These are phyloP conservation scores for Hyphodiscus sp. DNA, from an alignment of 2,329 filamentous ascomycete species.

Conservation along the genomic window DNA sequence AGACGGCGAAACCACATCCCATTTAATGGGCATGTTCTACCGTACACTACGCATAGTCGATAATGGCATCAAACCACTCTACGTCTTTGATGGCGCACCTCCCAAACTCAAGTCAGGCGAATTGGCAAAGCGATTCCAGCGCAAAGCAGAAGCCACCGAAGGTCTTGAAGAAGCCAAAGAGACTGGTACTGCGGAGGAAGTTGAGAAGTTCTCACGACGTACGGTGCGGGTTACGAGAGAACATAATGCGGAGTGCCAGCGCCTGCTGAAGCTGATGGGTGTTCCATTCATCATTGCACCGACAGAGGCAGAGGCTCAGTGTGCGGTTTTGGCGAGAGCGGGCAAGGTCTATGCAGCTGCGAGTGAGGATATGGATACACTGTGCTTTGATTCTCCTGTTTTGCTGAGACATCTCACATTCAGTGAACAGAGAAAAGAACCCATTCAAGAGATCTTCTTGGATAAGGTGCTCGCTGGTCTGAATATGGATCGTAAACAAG, in stretches of 20 bases:
- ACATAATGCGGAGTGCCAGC: constrained; percentile 93
- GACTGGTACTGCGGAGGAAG: constrained; percentile 92
- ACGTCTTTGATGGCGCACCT: constrained; percentile 94
- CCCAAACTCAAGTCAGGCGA: constrained; percentile 97
- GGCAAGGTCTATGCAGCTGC: constrained; percentile 96
- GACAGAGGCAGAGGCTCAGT: constrained; percentile 96
- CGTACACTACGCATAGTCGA: constrained; percentile 96
- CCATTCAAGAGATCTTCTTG: constrained; percentile 90
- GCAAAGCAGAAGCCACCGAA: constrained; percentile 87
- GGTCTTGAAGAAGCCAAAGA: constrained; percentile 93
- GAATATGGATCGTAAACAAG: constrained; percentile 80
- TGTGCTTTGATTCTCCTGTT: constrained; percentile 91
- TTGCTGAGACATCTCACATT: constrained; percentile 90
- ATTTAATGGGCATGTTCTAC: constrained; percentile 99
- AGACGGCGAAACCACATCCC: constrained; percentile 91
- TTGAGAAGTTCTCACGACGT: constrained; percentile 92
- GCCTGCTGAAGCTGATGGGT: constrained; percentile 88
- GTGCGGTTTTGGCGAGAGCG: constrained; percentile 78
- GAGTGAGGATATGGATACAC: constrained; percentile 97
- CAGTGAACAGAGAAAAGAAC: constrained; percentile 94
- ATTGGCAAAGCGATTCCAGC: constrained; percentile 89
- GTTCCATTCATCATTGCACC: constrained; percentile 92
- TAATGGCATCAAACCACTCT: constrained; percentile 97
- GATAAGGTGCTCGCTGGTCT: constrained; percentile 82
- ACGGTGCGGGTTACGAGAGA: constrained; percentile 94